phyloP scores from a whole-genome alignment of 1,139 yeast genomes.

The Saccharomyces hybrid region DNA sequence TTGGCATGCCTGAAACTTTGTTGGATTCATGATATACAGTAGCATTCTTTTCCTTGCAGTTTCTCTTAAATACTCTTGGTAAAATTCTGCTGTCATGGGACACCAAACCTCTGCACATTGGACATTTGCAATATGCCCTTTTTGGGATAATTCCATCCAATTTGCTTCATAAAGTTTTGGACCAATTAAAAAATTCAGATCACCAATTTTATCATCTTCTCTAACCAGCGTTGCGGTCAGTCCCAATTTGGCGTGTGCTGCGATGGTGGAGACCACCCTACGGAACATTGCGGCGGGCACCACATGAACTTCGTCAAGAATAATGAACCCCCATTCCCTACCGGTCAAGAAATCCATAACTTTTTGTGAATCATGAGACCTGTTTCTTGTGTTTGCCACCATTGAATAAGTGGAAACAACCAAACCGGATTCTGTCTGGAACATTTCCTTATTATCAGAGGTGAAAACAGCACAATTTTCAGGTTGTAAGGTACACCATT shows the following conservation, averaged over 20 bases:
- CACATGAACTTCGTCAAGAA: constrained; percentile 96
- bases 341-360: constrained; percentile 96
- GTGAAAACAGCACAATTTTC: constrained; percentile 97
- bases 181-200: constrained; percentile 93
- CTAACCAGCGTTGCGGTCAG: constrained; percentile 95
- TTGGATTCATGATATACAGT: constrained; percentile 95
- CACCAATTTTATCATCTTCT: constrained; percentile 97
- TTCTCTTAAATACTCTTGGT: constrained; percentile 88
- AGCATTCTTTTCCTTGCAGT: constrained; percentile 87
- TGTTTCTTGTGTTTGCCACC: constrained; percentile 96
- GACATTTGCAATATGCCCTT: constrained; percentile 97
- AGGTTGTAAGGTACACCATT: constrained; percentile 98
- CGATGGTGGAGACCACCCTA: constrained; percentile 94
- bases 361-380: constrained; percentile 96
- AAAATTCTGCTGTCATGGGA: constrained; percentile 98
- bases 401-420: constrained; percentile 96
- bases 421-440: constrained; percentile 88
- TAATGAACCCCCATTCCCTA: constrained; percentile 98
- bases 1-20: constrained; percentile 98
- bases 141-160: constrained; percentile 99
- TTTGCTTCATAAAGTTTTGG: constrained; percentile 97
- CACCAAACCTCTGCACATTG: constrained; percentile 99
- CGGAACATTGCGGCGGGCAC: constrained; percentile 99
- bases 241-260: constrained; percentile 96
- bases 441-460: constrained; percentile 94